Evolutionary conservation across 2,329 filamentous ascomycete species (phyloP).

Genomic region (Fusarium sp.): DNA sequence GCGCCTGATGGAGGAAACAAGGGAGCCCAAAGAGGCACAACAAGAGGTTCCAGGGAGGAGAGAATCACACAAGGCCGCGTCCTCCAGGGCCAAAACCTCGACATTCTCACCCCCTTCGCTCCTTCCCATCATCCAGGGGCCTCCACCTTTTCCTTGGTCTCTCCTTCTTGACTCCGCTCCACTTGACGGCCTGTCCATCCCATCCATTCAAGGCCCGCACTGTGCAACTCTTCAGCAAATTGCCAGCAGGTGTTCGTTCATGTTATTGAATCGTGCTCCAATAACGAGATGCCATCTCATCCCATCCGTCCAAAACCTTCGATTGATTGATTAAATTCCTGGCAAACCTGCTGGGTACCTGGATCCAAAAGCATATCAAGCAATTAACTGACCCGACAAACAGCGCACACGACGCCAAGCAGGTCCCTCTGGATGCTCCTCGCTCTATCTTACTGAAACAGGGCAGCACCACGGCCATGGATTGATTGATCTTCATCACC

Average conservation of each 20-base stretch:
- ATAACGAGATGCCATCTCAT: constrained; percentile 24
- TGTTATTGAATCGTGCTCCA: constrained; percentile 20
- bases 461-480: constrained; percentile 25
- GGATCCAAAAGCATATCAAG: neutral
- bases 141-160: constrained; percentile 9
- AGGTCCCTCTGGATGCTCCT: constrained; percentile 16
- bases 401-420: neutral
- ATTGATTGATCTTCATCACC: constrained; percentile 37
- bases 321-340: constrained; percentile 30
- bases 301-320: constrained; percentile 10
- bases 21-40: constrained; percentile 28
- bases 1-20: constrained; percentile 31
- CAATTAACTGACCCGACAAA: constrained; percentile 8
- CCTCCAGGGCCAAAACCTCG: constrained; percentile 1
- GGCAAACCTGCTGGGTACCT: constrained; percentile 8
- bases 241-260: constrained; percentile 23
- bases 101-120: constrained; percentile 10
- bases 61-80: constrained; percentile 4
- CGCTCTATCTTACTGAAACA: constrained; percentile 36
- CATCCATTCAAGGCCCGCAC: constrained; percentile 20
- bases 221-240: constrained; percentile 32
- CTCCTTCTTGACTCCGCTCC: neutral
- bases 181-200: neutral
- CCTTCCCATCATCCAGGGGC: neutral
- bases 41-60: neutral